These are phyloP conservation scores for Daldinia vernicosa DNA, from an alignment of 495 filamentous ascomycete species.

Conservation along the genomic window DNA sequence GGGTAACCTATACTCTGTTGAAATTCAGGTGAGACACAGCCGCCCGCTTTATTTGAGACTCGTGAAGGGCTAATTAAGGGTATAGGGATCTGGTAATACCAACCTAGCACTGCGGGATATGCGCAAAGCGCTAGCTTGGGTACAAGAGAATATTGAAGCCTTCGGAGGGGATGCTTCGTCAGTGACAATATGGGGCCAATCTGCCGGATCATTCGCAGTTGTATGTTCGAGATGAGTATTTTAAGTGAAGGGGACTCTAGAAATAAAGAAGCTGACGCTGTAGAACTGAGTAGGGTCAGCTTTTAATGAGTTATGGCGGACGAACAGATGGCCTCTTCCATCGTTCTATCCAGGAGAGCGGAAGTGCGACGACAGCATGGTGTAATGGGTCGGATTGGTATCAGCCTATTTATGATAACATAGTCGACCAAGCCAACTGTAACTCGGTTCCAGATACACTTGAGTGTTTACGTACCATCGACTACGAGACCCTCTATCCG, in stretches of 20 bases:
- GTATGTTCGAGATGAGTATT: slow-evolving; percentile 27
- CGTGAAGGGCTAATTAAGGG: background rate
- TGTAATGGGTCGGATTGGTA: slow-evolving; percentile 49
- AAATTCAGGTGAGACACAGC: slow-evolving; percentile 42
- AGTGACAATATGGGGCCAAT: slow-evolving; percentile 53
- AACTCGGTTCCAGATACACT: slow-evolving; percentile 47
- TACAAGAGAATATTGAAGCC: slow-evolving; percentile 64
- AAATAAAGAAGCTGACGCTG: background rate
- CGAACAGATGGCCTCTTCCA: slow-evolving; percentile 62
- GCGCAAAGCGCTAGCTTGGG: slow-evolving; percentile 63
- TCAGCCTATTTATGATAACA: slow-evolving; percentile 54
- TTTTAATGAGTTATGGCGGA: slow-evolving; percentile 48
- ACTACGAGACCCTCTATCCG: slow-evolving; percentile 45
- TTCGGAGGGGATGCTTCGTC: slow-evolving; percentile 64
- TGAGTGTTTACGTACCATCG: slow-evolving; percentile 54
- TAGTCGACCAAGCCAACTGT: slow-evolving; percentile 55
- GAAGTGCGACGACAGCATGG: slow-evolving; percentile 48
- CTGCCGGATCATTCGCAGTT: slow-evolving; percentile 49
- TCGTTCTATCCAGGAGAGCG: slow-evolving; percentile 61
- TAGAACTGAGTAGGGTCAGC: slow-evolving; percentile 36
- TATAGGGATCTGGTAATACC: slow-evolving; percentile 48
- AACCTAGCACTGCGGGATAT: slow-evolving; percentile 61
- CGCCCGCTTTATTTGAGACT: background rate
- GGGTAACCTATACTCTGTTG: slow-evolving; percentile 60
- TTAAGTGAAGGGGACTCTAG: background rate